phyloP scores from a whole-genome alignment of 345 rosid genomes.

The Salix viminalis region DNA sequence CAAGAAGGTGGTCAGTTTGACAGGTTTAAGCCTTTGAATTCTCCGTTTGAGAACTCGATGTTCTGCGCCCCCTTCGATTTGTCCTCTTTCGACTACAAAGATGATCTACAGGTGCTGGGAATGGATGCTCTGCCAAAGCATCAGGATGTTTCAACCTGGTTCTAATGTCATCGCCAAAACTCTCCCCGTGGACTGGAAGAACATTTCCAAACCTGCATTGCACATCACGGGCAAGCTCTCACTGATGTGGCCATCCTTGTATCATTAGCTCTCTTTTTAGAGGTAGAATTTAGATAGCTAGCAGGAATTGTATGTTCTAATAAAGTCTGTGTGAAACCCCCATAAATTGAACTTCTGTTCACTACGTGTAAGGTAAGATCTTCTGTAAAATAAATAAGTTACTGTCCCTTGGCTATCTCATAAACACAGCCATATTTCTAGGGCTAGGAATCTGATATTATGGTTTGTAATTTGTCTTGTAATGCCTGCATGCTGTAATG shows the following conservation, averaged over 20 bases:
- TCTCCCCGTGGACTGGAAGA: background rate
- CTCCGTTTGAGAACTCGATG: constrained; percentile 51
- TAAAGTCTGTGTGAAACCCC: background rate
- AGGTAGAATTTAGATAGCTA: background rate
- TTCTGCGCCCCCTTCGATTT: constrained; percentile 63
- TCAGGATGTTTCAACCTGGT: constrained; percentile 67
- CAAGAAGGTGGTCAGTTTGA: constrained; percentile 51
- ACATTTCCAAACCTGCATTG: background rate
- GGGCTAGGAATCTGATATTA: constrained; percentile 13
- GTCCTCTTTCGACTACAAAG: constrained; percentile 61
- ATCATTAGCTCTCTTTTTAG: background rate
- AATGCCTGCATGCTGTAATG: constrained; percentile 14
- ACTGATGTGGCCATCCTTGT: background rate
- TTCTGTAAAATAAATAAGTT: constrained; percentile 36
- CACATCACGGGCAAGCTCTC: background rate
- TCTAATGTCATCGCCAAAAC: constrained; percentile 22
- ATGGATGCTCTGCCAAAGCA: constrained; percentile 57
- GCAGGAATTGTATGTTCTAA: background rate
- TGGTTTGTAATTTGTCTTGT: constrained; percentile 19
- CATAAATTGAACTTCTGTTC: background rate
- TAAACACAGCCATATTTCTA: background rate
- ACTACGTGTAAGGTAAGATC: background rate
- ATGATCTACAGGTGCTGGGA: constrained; percentile 51
- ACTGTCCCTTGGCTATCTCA: background rate
- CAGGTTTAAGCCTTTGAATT: constrained; percentile 36